Conservation (phyloP, 2,329 filamentous ascomycete genomes). For the Aureobasidium sp. region DNA sequence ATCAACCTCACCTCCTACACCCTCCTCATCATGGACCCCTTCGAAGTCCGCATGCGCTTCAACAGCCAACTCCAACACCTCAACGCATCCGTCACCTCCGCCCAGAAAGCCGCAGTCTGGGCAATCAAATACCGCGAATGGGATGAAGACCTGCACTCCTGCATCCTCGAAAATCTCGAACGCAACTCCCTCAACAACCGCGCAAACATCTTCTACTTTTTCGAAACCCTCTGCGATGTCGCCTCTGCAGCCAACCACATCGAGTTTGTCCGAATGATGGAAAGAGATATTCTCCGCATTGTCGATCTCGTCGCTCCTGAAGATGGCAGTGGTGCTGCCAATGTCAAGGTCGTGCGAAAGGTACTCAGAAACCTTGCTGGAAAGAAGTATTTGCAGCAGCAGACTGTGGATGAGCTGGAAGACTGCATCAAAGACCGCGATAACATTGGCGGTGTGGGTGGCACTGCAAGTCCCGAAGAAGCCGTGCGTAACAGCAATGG, state of each 20-base stretch:
- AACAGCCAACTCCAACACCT: slow-evolving; percentile 82
- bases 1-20: not conserved
- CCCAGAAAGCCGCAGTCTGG: slow-evolving; percentile 89
- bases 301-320: slow-evolving; percentile 87
- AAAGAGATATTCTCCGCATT: slow-evolving; percentile 82
- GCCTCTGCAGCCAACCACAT: slow-evolving; percentile 66
- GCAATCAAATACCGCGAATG: slow-evolving; percentile 88
- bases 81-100: slow-evolving; percentile 79
- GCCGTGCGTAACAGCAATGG: slow-evolving; percentile 12
- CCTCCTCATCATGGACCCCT: slow-evolving; percentile 60
- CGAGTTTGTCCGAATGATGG: slow-evolving; percentile 88
- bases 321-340: slow-evolving; percentile 80
- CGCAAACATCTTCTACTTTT: slow-evolving; percentile 99
- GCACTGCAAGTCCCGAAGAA: not conserved
- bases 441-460: slow-evolving; percentile 20
- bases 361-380: slow-evolving; percentile 49
- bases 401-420: slow-evolving; percentile 72
- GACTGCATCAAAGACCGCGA: slow-evolving; percentile 75
- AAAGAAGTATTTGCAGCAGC: slow-evolving; percentile 64
- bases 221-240: slow-evolving; percentile 87
- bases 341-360: slow-evolving; percentile 74
- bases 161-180: slow-evolving; percentile 92
- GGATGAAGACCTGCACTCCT: slow-evolving; percentile 95
- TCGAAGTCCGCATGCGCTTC: slow-evolving; percentile 97
- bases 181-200: slow-evolving; percentile 92